Conservation (phyloP, 768 basidiomycete species). For the Tylopilus subfusipes region DNA sequence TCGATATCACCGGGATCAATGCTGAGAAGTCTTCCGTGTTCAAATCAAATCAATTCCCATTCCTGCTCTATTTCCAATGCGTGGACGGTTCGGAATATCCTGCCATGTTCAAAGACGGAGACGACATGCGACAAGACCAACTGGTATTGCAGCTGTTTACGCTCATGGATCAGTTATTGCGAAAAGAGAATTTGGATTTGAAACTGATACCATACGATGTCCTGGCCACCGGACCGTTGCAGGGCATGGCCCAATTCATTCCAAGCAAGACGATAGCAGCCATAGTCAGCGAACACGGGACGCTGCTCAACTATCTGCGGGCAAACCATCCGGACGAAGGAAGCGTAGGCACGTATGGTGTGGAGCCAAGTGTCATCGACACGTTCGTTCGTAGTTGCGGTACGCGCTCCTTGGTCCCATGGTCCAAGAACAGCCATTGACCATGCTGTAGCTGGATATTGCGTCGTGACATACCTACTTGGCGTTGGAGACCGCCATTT, state of each 20-base stretch:
- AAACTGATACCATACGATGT: conserved; percentile 91
- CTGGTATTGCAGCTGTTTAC: conserved; percentile 98
- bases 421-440: conserved; percentile 8
- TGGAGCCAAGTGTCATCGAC: conserved; percentile 92
- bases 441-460: conserved; percentile 78
- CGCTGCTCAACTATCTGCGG: conserved; percentile 82
- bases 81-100: conserved; percentile 84
- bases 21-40: conserved; percentile 93
- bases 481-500: conserved; percentile 97
- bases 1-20: conserved; percentile 82
- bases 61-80: conserved; percentile 87
- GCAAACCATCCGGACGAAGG: conserved; percentile 90
- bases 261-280: conserved; percentile 94
- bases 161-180: conserved; percentile 89
- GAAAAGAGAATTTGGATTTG: conserved; percentile 94
- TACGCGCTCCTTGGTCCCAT: conserved; percentile 39
- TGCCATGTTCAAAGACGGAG: conserved; percentile 98
- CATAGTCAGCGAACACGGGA: conserved; percentile 90
- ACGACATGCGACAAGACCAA: conserved; percentile 98
- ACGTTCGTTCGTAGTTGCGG: conserved; percentile 97
- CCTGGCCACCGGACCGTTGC: conserved; percentile 83
- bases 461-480: conserved; percentile 92
- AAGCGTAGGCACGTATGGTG: conserved; percentile 89
- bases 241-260: conserved; percentile 96
- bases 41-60: conserved; percentile 93